Base-by-base conservation (phyloP, 371 early-diverging fungal genomes). In the Syncephalastrum sp. region DNA sequence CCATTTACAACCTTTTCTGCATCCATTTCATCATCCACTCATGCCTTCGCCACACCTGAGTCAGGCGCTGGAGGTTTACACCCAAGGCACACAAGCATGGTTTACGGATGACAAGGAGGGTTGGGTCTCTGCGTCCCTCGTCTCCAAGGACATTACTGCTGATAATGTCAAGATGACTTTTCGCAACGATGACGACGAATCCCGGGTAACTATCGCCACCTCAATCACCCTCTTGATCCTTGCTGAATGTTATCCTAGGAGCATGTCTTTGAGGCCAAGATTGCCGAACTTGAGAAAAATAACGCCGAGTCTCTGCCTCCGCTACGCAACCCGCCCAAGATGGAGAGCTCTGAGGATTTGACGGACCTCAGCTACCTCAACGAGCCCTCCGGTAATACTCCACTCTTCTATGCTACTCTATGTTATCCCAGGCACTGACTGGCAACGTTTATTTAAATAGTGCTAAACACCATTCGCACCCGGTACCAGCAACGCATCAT, bases 301-400 rank as follows among this genome's bases (percentile, higher is more conserved):
- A 88, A 88, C 59, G 81, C 69, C 55, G 74, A 74, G 43, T 82
- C 70, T 42, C 76, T 96, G 44, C 96, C 95, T 23, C 95, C 94
- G 38, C 77, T 96, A 54, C 85, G 93, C 72, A 95, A 96, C 68
- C 96, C 98, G 33, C 91, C 91, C 0, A 79, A 85, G 54, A 80
- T 92, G 60, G 96, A 95, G 63, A 87, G 89, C 56, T 89, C 87
- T 53, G 96, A 97, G 69, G 97, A 95, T 67, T 75, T 96, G 69
- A 93, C 97, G 12, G 89, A 83, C 61, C 85, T 96, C 29, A 92
- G 93, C 69, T 91, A 96, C 68, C 82, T 94, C 38, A 91, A 95
- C 77, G 97, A 96, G 68, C 90, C 92, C 19, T 91, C 89, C 54
- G 88, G 94, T 92, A 12, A 15, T 55, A 14, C n/a, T 25, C n/a